These are phyloP conservation scores for Chaetomium tenue DNA, from an alignment of 495 filamentous ascomycete species.

Conservation along the genomic window DNA sequence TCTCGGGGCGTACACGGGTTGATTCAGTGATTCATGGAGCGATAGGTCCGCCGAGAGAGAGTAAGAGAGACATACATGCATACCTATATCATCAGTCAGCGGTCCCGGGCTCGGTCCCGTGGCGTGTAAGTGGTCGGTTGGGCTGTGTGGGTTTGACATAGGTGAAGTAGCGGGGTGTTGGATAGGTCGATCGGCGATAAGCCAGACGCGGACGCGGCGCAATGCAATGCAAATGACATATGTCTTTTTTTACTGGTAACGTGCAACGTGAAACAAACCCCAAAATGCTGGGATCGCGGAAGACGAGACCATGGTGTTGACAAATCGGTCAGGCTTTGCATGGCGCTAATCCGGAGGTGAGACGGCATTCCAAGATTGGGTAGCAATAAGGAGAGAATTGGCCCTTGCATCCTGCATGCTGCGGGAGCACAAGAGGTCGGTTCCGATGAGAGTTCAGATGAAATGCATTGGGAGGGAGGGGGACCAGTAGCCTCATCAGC, in stretches of 20 bases:
- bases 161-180: background rate
- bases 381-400: background rate
- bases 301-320: background rate
- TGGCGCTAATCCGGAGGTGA: slow-evolving; percentile 2
- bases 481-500: background rate
- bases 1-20: background rate
- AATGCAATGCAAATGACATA: too few relatives aligned
- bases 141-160: background rate
- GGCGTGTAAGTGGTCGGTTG: background rate
- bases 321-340: slow-evolving; percentile 1
- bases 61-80: background rate
- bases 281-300: background rate
- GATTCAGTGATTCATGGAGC: background rate
- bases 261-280: background rate
- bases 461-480: background rate
- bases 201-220: background rate
- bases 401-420: slow-evolving; percentile 16
- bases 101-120: background rate
- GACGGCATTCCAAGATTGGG: background rate
- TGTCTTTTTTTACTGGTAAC: background rate
- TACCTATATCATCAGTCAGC: background rate
- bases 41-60: background rate
- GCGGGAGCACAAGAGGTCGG: slow-evolving; percentile 1
- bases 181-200: background rate
- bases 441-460: slow-evolving; percentile 10